Evolutionary conservation across 129 eudicot genomes (phyloP), one percentile per base, ranked within the genome.

Genomic region (Rutidosis leptorrhynchoides): DNA sequence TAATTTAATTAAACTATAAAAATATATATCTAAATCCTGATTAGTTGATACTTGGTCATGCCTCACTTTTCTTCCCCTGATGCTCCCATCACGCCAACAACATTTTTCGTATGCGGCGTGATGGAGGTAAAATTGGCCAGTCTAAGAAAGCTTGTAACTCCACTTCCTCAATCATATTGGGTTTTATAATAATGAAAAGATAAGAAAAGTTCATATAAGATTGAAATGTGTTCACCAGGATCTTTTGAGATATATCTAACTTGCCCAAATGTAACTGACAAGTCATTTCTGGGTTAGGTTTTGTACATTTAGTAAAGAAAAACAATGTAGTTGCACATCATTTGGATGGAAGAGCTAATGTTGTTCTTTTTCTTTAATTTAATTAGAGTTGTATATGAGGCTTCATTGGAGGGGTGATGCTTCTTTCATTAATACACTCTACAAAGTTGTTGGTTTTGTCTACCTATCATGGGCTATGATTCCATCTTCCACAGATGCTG

Each of bases 321-420:
- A 52, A 28, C 2, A 42, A 14, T 32, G 29, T 56, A 63, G 25
- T 43, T 57, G 29, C 21, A 66, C 40, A 57, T 68, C 10, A 27
- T 17, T 32, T 65, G 69, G 17, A 24, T 4, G 60, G 40, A 64
- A 65, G 29, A 25, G 49, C 71, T 72, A 72, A 73, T 52, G 32
- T 56, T 69, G 69, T 32, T 62, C 33, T 19, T 68, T 5, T 77
- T 60, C 59, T 63, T 48, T 48, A 96, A 59, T 89, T 61, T 73
- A 80, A 53, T n/a, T n/a, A 76, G 77, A 28, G 75, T 82, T 58
- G 28, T 77, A 45, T 68, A 16, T 40, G 95, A n/a, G n/a, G 96
- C 62, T 72, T 93, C 80, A 46, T 72, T 48, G 99, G 95, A 66
- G 99, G 99, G 63, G 68, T 61, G 70, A 17, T 75, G 55, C 78